Conservation (phyloP, 768 basidiomycete genomes). For the Russula compacta region DNA sequence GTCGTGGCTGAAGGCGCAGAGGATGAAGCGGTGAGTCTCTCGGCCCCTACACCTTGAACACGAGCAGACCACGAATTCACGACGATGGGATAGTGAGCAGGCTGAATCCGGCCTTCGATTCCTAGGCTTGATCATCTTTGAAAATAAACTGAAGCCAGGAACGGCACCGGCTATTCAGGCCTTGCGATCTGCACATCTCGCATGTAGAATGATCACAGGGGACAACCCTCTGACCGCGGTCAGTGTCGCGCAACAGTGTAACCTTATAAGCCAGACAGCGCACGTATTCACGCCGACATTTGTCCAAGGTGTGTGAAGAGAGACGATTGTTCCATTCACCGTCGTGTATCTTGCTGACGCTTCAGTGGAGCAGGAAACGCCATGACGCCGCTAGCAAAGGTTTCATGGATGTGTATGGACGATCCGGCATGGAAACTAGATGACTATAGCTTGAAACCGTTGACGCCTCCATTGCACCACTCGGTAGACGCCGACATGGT, state of each 20-base stretch:
- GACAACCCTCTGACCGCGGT: conserved; percentile 96
- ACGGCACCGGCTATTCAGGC: conserved; percentile 86
- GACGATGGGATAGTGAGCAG: conserved; percentile 61
- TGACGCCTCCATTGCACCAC: conserved; percentile 59
- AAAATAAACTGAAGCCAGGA: conserved; percentile 92
- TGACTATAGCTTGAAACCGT: conserved; percentile 77
- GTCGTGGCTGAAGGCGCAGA: conserved; percentile 95
- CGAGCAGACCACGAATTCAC: conserved; percentile 1
- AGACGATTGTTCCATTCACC: background rate
- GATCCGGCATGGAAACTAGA: conserved; percentile 80
- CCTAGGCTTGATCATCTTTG: conserved; percentile 93
- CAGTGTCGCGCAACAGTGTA: conserved; percentile 92
- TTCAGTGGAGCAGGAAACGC: conserved; percentile 39
- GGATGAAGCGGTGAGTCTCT: conserved; percentile 70
- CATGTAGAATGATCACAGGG: conserved; percentile 96
- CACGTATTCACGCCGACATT: conserved; percentile 85
- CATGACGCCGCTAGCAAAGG: conserved; percentile 42
- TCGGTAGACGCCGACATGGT: conserved; percentile 63
- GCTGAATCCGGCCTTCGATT: conserved; percentile 87
- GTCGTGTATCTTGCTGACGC: background rate
- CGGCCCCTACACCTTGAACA: background rate
- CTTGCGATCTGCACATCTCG: conserved; percentile 80
- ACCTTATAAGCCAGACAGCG: conserved; percentile 76
- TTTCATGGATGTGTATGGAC: conserved; percentile 92
- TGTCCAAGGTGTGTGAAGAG: conserved; percentile 43